Conservation (phyloP, 148 eudicot species). For the Linanthus parryae region DNA sequence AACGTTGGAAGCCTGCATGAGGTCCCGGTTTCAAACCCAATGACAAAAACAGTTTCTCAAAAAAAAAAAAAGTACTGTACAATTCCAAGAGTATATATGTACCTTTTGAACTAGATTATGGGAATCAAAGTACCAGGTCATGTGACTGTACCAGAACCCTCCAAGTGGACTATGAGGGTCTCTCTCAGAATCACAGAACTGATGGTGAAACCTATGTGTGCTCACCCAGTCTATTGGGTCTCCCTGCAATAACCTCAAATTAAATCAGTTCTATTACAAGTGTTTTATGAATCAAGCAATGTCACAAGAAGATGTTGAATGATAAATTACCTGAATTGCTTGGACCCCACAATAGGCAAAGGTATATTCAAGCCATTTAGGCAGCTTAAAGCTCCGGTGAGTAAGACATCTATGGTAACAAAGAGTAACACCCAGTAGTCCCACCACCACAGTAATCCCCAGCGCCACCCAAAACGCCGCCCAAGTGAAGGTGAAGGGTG, state of each 20-base stretch:
- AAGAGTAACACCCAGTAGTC: conserved; percentile 71
- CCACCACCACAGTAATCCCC: conserved; percentile 46
- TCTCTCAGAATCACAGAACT: conserved; percentile 5
- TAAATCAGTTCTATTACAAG: not conserved
- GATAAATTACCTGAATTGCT: conserved; percentile 62
- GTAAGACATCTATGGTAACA: conserved; percentile 75
- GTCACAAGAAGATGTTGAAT: no score
- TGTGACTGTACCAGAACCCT: conserved; percentile 10
- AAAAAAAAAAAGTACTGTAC: no score
- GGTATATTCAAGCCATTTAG: conserved; percentile 85
- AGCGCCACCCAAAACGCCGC: conserved; percentile 59
- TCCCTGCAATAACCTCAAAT: conserved; percentile 6
- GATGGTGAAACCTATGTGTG: conserved; percentile 9
- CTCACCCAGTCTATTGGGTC: conserved; percentile 8
- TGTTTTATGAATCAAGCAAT: no score
- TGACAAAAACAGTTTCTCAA: no score
- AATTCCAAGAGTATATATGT: no score
- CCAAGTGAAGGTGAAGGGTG: conserved; percentile 66
- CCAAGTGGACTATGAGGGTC: conserved; percentile 11
- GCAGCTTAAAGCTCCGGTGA: conserved; percentile 70
- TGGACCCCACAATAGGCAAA: conserved; percentile 71
- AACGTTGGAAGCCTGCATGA: no score
- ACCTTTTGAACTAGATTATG: conserved; percentile 2
- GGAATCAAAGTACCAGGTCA: conserved; percentile 1
- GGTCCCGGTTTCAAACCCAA: no score